A percentile compares a stretch with the other conserved stretches of the same genome.
Conservation (phyloP, 2,329 filamentous ascomycete species). For the Cercospora berteroae region DNA sequence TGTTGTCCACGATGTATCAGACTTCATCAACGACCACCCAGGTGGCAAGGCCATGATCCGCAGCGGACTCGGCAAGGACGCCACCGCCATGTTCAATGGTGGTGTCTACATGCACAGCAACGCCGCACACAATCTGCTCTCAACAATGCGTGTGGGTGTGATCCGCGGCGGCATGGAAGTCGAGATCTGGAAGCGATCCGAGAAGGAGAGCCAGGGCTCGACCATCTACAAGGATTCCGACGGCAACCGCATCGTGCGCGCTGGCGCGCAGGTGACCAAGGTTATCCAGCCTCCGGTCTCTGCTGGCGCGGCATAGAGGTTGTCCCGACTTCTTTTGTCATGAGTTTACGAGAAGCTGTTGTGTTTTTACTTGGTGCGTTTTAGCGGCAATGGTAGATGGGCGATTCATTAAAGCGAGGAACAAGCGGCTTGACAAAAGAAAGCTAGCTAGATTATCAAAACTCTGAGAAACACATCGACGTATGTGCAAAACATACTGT, state of each 20-base stretch:
- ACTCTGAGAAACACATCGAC: background rate
- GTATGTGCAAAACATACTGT: background rate
- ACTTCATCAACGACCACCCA: constrained; percentile 87
- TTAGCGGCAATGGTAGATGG: constrained; percentile 19
- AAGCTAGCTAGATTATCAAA: constrained; percentile 8
- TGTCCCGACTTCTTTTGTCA: background rate
- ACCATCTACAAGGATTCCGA: constrained; percentile 75
- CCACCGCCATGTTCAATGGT: constrained; percentile 87
- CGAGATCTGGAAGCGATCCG: constrained; percentile 87
- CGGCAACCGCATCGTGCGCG: constrained; percentile 79
- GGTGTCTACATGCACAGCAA: constrained; percentile 89
- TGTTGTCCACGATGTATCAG: constrained; percentile 79
- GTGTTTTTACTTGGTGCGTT: constrained; percentile 21
- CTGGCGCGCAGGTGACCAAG: constrained; percentile 82
- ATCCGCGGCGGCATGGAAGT: constrained; percentile 84
- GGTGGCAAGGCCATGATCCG: constrained; percentile 84
- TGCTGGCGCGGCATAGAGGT: constrained; percentile 72
- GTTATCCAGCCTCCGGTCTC: constrained; percentile 74
- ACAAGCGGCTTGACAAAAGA: constrained; percentile 1
- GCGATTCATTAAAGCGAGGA: background rate
- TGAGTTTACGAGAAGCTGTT: constrained; percentile 13
- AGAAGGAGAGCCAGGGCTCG: constrained; percentile 80
- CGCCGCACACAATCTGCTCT: constrained; percentile 83
- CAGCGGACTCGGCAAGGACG: constrained; percentile 80
- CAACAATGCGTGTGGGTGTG: constrained; percentile 83